Conservation (phyloP, 2,329 filamentous ascomycete genomes). For the Calonectria ilicicola region DNA sequence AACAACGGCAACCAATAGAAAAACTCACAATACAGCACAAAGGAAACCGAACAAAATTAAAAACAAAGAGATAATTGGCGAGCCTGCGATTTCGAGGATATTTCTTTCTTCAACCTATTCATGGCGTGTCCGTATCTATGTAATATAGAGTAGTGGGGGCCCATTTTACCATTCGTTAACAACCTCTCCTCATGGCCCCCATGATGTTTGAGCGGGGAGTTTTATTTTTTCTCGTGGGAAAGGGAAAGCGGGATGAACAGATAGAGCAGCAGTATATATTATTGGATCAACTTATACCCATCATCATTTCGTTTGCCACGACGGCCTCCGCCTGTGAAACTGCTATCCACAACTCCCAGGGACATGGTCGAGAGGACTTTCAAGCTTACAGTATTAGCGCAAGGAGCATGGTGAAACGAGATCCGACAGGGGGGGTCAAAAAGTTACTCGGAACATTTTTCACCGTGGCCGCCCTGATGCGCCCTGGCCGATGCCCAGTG, state of each 20-base stretch:
- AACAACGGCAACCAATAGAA: slow-evolving; percentile 63
- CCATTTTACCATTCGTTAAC: slow-evolving; percentile 20
- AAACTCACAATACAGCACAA: slow-evolving; percentile 6
- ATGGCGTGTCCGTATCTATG: slow-evolving; percentile 35
- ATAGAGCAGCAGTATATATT: slow-evolving; percentile 28
- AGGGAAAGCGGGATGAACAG: slow-evolving; percentile 16
- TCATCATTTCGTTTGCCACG: slow-evolving; percentile 1
- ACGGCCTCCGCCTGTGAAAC: not conserved
- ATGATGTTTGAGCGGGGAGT: slow-evolving; percentile 9
- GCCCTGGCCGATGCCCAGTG: slow-evolving; percentile 1
- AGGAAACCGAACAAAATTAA: not conserved
- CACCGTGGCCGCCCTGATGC: slow-evolving; percentile 5
- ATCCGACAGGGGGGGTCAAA: slow-evolving; percentile 13
- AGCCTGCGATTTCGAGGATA: slow-evolving; percentile 33
- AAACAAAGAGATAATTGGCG: slow-evolving; percentile 23
- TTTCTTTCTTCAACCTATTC: slow-evolving; percentile 23
- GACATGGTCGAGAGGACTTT: not conserved
- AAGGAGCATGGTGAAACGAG: slow-evolving; percentile 18
- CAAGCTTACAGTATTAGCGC: not conserved
- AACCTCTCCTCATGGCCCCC: slow-evolving; percentile 13
- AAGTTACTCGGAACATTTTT: slow-evolving; percentile 17
- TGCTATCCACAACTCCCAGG: not conserved
- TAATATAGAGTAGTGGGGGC: slow-evolving; percentile 37
- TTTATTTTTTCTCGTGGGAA: slow-evolving; percentile 12
- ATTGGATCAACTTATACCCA: slow-evolving; percentile 12